These are phyloP conservation scores for Trichoderma asperellum DNA, from an alignment of 2,329 filamentous ascomycete genomes.

Conservation along the genomic window DNA sequence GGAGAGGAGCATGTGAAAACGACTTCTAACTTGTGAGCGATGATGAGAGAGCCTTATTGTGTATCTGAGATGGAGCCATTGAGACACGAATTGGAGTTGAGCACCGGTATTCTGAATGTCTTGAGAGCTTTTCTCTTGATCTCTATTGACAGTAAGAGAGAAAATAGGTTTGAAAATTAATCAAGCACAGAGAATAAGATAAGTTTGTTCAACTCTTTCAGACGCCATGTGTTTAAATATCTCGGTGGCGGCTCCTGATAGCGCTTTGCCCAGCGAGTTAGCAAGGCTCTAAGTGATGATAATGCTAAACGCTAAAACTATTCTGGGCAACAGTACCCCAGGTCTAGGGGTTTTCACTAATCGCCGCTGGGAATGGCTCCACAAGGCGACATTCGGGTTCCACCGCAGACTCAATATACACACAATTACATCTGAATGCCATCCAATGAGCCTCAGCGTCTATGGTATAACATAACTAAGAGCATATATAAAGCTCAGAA, in stretches of 20 bases:
- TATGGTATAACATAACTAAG: not conserved
- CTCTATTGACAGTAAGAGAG: not conserved
- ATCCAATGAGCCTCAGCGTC: no score
- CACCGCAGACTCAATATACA: not conserved
- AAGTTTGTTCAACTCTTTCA: not conserved
- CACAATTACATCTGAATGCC: not conserved
- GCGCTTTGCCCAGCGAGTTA: not conserved
- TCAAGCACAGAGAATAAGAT: not conserved
- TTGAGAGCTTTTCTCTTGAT: not conserved
- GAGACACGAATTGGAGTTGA: not conserved
- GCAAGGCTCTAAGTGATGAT: not conserved
- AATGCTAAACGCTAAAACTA: not conserved
- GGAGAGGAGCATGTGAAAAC: slow-evolving; percentile 32
- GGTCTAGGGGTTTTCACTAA: not conserved
- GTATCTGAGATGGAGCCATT: not conserved
- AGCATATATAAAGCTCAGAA: not conserved
- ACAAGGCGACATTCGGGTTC: not conserved
- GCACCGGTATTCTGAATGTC: not conserved
- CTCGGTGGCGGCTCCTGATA: not conserved
- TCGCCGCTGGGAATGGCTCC: not conserved
- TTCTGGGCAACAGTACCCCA: slow-evolving; percentile 2
- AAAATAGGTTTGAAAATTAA: not conserved
- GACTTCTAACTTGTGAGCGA: slow-evolving; percentile 30
- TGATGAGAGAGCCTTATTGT: not conserved
- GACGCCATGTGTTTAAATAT: not conserved